Base-by-base conservation (phyloP, 495 filamentous ascomycete genomes). In the Penicillium paxilli region DNA sequence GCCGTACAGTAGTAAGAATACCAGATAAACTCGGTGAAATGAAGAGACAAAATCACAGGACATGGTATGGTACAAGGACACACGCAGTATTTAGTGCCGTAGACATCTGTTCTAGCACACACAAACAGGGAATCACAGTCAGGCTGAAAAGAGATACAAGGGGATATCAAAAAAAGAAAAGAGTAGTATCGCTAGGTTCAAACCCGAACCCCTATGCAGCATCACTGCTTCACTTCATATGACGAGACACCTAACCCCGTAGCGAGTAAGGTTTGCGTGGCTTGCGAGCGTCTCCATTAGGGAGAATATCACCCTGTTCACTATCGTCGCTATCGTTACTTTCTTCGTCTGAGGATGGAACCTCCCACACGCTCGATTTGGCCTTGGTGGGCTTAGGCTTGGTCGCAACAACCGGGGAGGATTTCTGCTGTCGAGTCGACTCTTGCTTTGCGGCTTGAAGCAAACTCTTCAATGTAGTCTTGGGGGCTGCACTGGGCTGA, bases 311-410 rank as follows among this genome's bases (percentile, higher is more conserved):
- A 22, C 54, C 54, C 35, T 51, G 26, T 1, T 58, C 51, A 24
- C 54, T 59, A 11, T 64, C 56, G 4, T 44, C 50, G 17, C 60
- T 55, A 21, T 59, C 49, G 20, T 46, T 54, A 17, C 47, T 50
- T 30, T 44, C 44, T 6, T 47, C 42, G 3, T 51, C 48, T 5
- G 41, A 47, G 2, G 37, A 45, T 0, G 52, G 44, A 8, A 32
- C 33, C 5, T 44, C 37, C n/a, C 16, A 41, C 19, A 41, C 38
- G 38, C 20, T 41, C 7, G 38, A 41, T 22, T 41, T 20, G 16
- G 19, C 7, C 19, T 41, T 20, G 1, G 33, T n/a, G 14, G 33
- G 3, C 33, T n/a, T 40, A 4, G 35, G 40, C 20, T 42, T 42
- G 35, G 35, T 6, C 17, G 35, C n/a, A 40, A 20, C 41, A 11